phyloP scores from a whole-genome alignment of 2,329 filamentous ascomycete species.

The Talaromyces marneffei region DNA sequence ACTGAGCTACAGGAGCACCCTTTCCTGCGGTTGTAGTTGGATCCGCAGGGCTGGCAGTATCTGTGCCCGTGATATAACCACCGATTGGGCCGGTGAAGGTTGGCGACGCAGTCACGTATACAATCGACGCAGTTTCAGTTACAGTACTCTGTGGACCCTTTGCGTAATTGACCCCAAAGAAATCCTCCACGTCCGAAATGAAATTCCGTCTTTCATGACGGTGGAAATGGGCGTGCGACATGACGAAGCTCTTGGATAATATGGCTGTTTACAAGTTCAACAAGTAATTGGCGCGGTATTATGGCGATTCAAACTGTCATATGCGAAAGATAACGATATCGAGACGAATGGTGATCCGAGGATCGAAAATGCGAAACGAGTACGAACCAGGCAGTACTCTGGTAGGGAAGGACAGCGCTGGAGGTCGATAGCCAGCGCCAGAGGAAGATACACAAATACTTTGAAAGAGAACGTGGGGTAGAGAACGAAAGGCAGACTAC shows the following conservation, averaged over 20 bases:
- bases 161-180: not conserved
- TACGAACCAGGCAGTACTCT: not conserved
- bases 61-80: constrained; percentile 39
- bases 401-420: not conserved
- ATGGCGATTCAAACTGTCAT: not conserved
- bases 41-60: constrained; percentile 9
- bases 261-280: not conserved
- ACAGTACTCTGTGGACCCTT: not conserved
- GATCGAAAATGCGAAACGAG: not conserved
- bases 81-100: constrained; percentile 49
- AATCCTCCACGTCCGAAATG: constrained; percentile 1
- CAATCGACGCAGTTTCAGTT: constrained; percentile 25
- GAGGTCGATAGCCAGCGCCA: constrained; percentile 6
- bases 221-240: constrained; percentile 12
- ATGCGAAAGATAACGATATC: not conserved
- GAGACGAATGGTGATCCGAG: not conserved
- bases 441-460: not conserved
- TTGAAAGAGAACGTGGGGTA: constrained; percentile 19
- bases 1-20: constrained; percentile 12
- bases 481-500: constrained; percentile 16
- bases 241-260: not conserved
- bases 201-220: constrained; percentile 8
- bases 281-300: not conserved
- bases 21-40: constrained; percentile 10
- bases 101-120: constrained; percentile 49